These are phyloP conservation scores for Orbilia javanica DNA, from an alignment of 2,329 filamentous ascomycete species.

Conservation along the genomic window DNA sequence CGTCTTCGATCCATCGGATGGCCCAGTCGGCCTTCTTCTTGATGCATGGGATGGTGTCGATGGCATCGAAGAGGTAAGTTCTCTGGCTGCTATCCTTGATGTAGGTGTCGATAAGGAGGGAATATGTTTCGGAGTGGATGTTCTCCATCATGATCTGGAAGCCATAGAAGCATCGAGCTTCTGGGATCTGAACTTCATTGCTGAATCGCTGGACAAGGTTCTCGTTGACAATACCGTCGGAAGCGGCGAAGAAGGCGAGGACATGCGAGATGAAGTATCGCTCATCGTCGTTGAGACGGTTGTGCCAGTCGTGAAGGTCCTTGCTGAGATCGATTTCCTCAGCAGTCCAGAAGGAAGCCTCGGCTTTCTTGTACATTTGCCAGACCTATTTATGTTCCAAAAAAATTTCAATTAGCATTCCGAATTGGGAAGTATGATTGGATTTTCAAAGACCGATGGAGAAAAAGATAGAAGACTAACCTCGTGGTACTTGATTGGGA, in stretches of 20 bases:
- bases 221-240: slow-evolving; percentile 99
- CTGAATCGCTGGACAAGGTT: slow-evolving; percentile 99
- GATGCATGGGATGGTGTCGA: slow-evolving; percentile 98
- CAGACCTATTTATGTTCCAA: slow-evolving; percentile 81
- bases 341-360: slow-evolving; percentile 99
- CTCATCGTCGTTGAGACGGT: slow-evolving; percentile 95
- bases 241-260: slow-evolving; percentile 98
- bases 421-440: slow-evolving; percentile 49
- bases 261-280: slow-evolving; percentile 99
- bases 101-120: slow-evolving; percentile 97
- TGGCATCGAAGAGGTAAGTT: slow-evolving; percentile 95
- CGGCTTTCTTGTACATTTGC: slow-evolving; percentile 99
- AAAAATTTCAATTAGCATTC: slow-evolving; percentile 46
- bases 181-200: slow-evolving; percentile 93
- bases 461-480: slow-evolving; percentile 72
- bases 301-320: slow-evolving; percentile 99
- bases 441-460: too few species aligned
- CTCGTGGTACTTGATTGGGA: slow-evolving; percentile 99
- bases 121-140: slow-evolving; percentile 99
- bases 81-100: slow-evolving; percentile 97
- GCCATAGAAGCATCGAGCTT: slow-evolving; percentile 99
- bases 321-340: slow-evolving; percentile 99
- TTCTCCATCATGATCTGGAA: slow-evolving; percentile 99
- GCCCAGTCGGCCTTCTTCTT: slow-evolving; percentile 99
- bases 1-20: slow-evolving; percentile 91